These are phyloP conservation scores for Ramularia endophylla DNA, from an alignment of 2,329 filamentous ascomycete species.

Conservation along the genomic window DNA sequence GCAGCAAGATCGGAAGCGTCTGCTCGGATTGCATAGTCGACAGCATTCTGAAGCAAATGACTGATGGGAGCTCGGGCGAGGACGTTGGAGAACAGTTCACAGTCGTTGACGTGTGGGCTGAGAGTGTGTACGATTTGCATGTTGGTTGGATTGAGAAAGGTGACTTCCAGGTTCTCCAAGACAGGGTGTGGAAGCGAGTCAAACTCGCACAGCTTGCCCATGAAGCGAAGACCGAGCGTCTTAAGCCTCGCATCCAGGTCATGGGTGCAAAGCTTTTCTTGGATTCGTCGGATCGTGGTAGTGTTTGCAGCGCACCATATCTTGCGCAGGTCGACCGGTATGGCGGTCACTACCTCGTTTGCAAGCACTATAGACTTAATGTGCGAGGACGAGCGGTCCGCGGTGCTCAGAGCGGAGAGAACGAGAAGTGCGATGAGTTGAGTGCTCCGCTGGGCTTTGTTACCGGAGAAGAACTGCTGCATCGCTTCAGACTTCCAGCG, in stretches of 20 bases:
- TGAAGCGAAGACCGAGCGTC: conserved; percentile 23
- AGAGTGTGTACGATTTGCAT: conserved; percentile 13
- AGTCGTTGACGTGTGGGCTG: conserved; percentile 14
- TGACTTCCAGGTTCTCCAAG: conserved; percentile 13
- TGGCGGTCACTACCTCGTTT: conserved; percentile 24
- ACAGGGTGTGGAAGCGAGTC: conserved; percentile 21
- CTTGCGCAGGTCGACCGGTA: conserved; percentile 23
- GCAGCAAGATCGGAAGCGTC: conserved; percentile 11
- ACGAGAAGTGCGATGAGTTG: conserved; percentile 30
- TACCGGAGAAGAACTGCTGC: conserved; percentile 29
- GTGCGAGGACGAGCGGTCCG: conserved; percentile 16
- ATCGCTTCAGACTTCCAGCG: conserved; percentile 27
- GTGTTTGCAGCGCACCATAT: conserved; percentile 29
- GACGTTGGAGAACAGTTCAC: conserved; percentile 15
- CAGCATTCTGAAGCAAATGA: conserved; percentile 13
- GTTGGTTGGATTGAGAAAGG: conserved; percentile 12
- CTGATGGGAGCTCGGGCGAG: conserved; percentile 15
- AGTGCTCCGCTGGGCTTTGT: conserved; percentile 30
- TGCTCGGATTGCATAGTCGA: conserved; percentile 11
- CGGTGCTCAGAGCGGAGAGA: conserved; percentile 26
- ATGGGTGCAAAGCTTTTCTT: conserved; percentile 26
- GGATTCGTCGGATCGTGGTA: conserved; percentile 28
- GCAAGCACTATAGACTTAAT: conserved; percentile 22
- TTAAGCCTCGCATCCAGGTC: conserved; percentile 16
- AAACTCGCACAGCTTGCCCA: conserved; percentile 21